Evolutionary conservation across 305 asterid species (phyloP).

Genomic region (Ajuga reptans): DNA sequence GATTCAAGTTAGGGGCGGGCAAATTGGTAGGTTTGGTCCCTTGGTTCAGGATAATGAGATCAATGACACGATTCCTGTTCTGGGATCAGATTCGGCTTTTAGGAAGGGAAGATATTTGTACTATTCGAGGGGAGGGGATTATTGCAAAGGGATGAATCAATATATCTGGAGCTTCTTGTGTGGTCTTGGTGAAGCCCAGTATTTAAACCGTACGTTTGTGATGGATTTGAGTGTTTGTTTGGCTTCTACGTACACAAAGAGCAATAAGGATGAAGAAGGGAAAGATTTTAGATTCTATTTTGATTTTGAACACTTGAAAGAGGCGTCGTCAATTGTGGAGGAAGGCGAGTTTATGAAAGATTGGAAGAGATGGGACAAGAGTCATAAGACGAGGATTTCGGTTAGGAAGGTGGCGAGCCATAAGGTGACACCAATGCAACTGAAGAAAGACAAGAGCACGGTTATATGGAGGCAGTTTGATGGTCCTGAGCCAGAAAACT

Average conservation of each 20-base stretch:
- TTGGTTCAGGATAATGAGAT: slow-evolving; percentile 59
- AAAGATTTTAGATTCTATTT: slow-evolving; percentile 86
- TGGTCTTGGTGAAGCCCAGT: slow-evolving; percentile 77
- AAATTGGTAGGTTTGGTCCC: slow-evolving; percentile 31
- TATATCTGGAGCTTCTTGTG: slow-evolving; percentile 80
- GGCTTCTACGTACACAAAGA: slow-evolving; percentile 57
- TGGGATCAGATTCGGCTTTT: slow-evolving; percentile 60
- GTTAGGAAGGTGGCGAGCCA: slow-evolving; percentile 56
- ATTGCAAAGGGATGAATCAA: slow-evolving; percentile 87
- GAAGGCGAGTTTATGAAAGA: slow-evolving; percentile 63
- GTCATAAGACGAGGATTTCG: slow-evolving; percentile 47
- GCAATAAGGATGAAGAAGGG: slow-evolving; percentile 69
- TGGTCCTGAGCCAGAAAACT: slow-evolving; percentile 74
- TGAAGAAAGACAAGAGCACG: slow-evolving; percentile 66
- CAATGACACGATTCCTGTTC: slow-evolving; percentile 66
- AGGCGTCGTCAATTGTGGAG: slow-evolving; percentile 57
- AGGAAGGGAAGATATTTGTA: slow-evolving; percentile 68
- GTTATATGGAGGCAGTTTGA: slow-evolving; percentile 78
- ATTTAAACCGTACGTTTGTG: slow-evolving; percentile 72
- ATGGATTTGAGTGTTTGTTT: slow-evolving; percentile 78
- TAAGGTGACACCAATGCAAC: slow-evolving; percentile 67
- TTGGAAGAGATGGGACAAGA: slow-evolving; percentile 74
- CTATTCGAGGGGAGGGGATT: slow-evolving; percentile 81
- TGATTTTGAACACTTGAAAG: slow-evolving; percentile 90
- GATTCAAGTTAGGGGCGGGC: slow-evolving; percentile 30